Conservation (phyloP, 1,139 yeast species). For the Geotrichum carabidarum region DNA sequence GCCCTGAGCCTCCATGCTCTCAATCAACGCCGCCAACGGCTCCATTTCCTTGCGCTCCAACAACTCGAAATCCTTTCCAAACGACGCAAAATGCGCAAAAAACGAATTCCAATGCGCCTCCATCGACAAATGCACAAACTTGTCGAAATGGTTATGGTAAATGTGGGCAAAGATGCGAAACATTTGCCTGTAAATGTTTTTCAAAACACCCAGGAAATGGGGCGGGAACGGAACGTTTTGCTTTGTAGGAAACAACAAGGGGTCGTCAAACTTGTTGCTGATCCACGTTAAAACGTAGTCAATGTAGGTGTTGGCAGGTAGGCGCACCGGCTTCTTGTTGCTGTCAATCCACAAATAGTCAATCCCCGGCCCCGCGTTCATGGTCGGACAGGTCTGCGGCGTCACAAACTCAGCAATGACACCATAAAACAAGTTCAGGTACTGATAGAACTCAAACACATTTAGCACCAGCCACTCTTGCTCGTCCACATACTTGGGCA, state of each 20-base stretch:
- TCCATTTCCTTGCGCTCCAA: slow-evolving; percentile 73
- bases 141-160: slow-evolving; percentile 90
- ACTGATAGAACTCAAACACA: slow-evolving; percentile 82
- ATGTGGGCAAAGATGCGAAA: slow-evolving; percentile 95
- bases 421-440: slow-evolving; percentile 81
- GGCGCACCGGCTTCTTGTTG: slow-evolving; percentile 66
- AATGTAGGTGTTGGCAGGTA: slow-evolving; percentile 90
- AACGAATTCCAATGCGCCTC: slow-evolving; percentile 99
- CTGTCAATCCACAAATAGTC: slow-evolving; percentile 85
- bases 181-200: slow-evolving; percentile 85
- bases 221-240: slow-evolving; percentile 90
- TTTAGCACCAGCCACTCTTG: slow-evolving; percentile 96
- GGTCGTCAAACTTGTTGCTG: slow-evolving; percentile 79
- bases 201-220: slow-evolving; percentile 72
- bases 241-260: slow-evolving; percentile 84
- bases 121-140: slow-evolving; percentile 76
- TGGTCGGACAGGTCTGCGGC: slow-evolving; percentile 82
- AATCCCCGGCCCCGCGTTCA: slow-evolving; percentile 92
- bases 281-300: slow-evolving; percentile 92
- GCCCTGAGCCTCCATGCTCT: slow-evolving; percentile 77
- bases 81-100: slow-evolving; percentile 90
- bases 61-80: slow-evolving; percentile 75
- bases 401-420: slow-evolving; percentile 84
- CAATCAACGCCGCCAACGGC: slow-evolving; percentile 74
- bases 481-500: slow-evolving; percentile 89